Base-by-base conservation (phyloP, 108 stramenopile genomes). In the Cyclotella sp. region DNA sequence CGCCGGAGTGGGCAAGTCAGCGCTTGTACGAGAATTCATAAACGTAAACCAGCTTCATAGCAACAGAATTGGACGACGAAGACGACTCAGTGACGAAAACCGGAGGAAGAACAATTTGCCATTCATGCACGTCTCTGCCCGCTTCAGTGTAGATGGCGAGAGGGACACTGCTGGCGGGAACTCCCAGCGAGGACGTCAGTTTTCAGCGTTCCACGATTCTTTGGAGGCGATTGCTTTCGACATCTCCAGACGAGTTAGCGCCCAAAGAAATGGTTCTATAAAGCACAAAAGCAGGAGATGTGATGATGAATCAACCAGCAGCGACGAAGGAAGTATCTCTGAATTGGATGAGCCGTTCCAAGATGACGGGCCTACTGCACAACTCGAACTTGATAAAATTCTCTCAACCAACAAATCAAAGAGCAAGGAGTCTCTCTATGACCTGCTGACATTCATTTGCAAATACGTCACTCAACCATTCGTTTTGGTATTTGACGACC, bases 401-500 rank as follows among this genome's bases (percentile, higher is more conserved):
- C 29, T 61, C 0, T 61, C 34, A 16, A 34, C 30, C 29, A 13
- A 61, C n/a, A 30, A 30, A 39, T 34, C 60, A 29, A 61, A 61
- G 30, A 39, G 30, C 15, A 61, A 39, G 19, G 60, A 61, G 2
- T 61, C 60, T 39, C 60, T 61, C 8, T 39, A 9, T 34, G 30
- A 39, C 14, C 29, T 61, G 7, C 12, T 61, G 3, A 39, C 2
- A 61, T 61, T 39, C 60, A 61, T 61, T 61, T 34, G 60, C 60
- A 61, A 61, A 39, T 61, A 61, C 34, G 60, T 61, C 60, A 61
- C 60, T 39, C 60, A 39, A 39, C 60, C 60, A 61, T 39, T 61
- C 34, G 30, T 61, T 21, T 10, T 61, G 29, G 34, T 61, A 29
- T 61, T 61, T 34, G 60, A 61, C n/a, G 34, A 61, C 30, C 15